A percentile compares a stretch with the other conserved stretches of the same genome.
Conservation (phyloP, 192 early-diverging fungal genomes). For the Mycoemilia scoparia region DNA sequence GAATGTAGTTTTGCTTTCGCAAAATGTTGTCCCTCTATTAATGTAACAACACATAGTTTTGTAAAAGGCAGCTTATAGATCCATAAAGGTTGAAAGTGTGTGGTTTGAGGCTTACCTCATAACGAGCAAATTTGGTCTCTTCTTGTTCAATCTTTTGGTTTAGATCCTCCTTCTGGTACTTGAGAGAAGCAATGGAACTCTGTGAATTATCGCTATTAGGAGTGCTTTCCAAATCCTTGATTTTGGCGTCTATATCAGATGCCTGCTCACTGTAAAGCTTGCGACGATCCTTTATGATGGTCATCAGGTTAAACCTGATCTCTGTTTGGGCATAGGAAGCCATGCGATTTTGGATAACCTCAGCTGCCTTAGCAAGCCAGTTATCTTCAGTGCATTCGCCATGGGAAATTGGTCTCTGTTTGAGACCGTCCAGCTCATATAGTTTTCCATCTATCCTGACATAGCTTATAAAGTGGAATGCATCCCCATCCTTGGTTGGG, state of each 20-base stretch:
- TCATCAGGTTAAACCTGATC: conserved; percentile 67
- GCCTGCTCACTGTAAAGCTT: conserved; percentile 33
- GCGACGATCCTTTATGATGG: conserved; percentile 45
- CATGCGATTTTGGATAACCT: conserved; percentile 54
- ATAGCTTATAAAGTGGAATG: conserved; percentile 69
- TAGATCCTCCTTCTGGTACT: conserved; percentile 29
- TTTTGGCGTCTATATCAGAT: conserved; percentile 23
- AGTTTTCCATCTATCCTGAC: conserved; percentile 49
- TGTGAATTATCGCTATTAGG: conserved; percentile 11
- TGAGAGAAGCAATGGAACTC: conserved; percentile 22
- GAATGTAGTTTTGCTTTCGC: conserved; percentile 61
- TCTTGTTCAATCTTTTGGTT: conserved; percentile 37
- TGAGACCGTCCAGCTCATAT: conserved; percentile 64
- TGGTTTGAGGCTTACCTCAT: conserved; percentile 25
- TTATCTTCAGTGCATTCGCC: conserved; percentile 41
- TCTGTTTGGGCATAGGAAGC: conserved; percentile 34
- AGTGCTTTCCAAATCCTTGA: conserved; percentile 23
- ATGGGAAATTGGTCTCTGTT: conserved; percentile 44
- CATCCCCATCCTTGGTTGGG: conserved; percentile 37
- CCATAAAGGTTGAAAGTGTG: background rate
- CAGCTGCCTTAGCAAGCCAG: conserved; percentile 43
- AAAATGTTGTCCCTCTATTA: conserved; percentile 54
- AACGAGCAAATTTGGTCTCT: conserved; percentile 37
- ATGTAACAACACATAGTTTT: too few species aligned
- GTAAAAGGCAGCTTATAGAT: conserved; percentile 5